phyloP scores from a whole-genome alignment of 768 basidiomycete genomes.

The Phanerochaete carnosa region DNA sequence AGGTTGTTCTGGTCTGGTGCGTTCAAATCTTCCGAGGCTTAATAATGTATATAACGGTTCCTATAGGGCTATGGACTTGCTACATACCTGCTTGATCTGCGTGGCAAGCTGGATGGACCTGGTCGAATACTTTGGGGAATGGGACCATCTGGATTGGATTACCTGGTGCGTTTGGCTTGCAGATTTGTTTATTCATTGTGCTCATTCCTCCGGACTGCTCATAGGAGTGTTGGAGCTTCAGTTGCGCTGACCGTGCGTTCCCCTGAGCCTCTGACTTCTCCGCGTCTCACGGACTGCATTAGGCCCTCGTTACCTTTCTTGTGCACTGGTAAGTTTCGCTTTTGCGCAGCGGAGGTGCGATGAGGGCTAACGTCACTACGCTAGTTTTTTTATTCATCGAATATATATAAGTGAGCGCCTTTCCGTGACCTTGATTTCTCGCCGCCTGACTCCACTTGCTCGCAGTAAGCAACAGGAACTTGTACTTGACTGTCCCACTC shows the following conservation, averaged over 20 bases:
- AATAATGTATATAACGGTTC: neutral
- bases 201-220: neutral
- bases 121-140: neutral
- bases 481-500: neutral
- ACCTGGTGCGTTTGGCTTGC: neutral
- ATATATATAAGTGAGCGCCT: neutral
- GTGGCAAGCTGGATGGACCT: neutral
- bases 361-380: neutral
- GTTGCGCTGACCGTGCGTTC: neutral
- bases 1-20: neutral
- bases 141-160: neutral
- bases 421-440: neutral
- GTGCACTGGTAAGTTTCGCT: neutral
- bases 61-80: neutral
- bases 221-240: neutral
- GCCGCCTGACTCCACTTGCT: neutral
- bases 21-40: neutral
- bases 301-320: neutral
- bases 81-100: neutral
- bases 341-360: neutral
- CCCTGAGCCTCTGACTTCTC: neutral
- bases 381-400: neutral
- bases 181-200: neutral
- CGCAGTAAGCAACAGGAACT: neutral
- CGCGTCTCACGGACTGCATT: neutral